Evolutionary conservation across 768 basidiomycete species (phyloP).

Genomic region (Hypholoma fasciculare): DNA sequence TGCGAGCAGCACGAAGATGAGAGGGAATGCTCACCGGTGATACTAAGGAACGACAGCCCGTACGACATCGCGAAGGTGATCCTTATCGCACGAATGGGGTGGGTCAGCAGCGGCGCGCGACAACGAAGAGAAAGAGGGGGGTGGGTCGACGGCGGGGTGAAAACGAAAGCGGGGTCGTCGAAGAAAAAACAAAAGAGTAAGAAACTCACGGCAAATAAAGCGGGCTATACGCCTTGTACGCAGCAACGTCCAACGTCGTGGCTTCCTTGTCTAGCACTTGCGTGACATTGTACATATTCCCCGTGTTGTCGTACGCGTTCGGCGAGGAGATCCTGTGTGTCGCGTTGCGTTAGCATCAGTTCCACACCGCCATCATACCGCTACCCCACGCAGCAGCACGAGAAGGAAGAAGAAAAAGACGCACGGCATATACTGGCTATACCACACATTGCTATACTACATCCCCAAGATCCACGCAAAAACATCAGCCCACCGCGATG

Average conservation of each 20-base stretch:
- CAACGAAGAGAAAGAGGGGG: too few species aligned
- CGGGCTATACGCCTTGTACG: constrained; percentile 49
- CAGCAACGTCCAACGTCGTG: constrained; percentile 38
- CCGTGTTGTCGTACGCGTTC: constrained; percentile 61
- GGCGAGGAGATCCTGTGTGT: constrained; percentile 42
- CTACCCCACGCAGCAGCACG: too few species aligned
- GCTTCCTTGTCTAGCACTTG: constrained; percentile 40
- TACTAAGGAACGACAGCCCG: constrained; percentile 60
- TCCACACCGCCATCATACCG: too few species aligned
- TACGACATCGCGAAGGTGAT: constrained; percentile 60
- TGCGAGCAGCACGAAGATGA: too few species aligned
- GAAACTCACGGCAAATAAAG: constrained; percentile 43
- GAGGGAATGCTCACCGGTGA: constrained; percentile 43
- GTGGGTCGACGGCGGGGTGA: too few species aligned
- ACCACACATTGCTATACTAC: constrained; percentile 56
- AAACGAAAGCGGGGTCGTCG: too few species aligned
- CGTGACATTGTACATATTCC: constrained; percentile 40
- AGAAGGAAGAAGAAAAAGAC: constrained; percentile 14
- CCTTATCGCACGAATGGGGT: constrained; percentile 20
- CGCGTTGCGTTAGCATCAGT: too few species aligned
- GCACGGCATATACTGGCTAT: constrained; percentile 58
- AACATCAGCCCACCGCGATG: neutral
- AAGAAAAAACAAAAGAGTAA: neutral
- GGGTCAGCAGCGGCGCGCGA: too few species aligned
- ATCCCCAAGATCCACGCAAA: constrained; percentile 9